Evolutionary conservation across 805 yeast genomes (phyloP).

Genomic region (Saccharomycopsis fermentans): DNA sequence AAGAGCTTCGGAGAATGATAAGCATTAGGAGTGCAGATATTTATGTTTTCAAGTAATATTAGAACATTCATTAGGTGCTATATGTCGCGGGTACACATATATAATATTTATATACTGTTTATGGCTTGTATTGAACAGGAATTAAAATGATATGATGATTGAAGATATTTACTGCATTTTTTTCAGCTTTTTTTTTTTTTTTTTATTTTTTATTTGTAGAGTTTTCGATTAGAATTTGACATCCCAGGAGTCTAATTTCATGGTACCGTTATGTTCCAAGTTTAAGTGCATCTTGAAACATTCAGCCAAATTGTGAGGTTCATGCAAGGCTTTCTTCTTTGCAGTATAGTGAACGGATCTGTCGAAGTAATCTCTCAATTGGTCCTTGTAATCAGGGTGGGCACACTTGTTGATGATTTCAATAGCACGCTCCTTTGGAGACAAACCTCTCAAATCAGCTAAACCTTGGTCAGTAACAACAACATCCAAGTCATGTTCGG

Average conservation of each 20-base stretch:
- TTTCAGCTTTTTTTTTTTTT: too few relatives aligned
- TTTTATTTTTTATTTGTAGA: not conserved
- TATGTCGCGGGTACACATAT: too few relatives aligned
- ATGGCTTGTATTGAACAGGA: too few relatives aligned
- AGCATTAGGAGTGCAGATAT: too few relatives aligned
- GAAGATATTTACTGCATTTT: not conserved
- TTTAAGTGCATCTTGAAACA: constrained; percentile 93
- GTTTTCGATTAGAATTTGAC: constrained; percentile 12
- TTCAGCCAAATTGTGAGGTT: constrained; percentile 84
- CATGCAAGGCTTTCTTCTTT: constrained; percentile 76
- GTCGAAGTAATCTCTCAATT: constrained; percentile 75
- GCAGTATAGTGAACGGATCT: constrained; percentile 68
- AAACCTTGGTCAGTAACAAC: constrained; percentile 94
- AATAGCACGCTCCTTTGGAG: constrained; percentile 90
- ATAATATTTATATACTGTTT: too few relatives aligned
- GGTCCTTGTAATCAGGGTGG: constrained; percentile 88
- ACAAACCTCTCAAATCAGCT: constrained; percentile 90
- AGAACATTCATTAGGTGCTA: too few relatives aligned
- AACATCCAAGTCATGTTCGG: constrained; percentile 94
- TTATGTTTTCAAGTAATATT: too few relatives aligned
- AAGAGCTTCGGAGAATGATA: too few relatives aligned
- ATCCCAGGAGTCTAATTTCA: constrained; percentile 84
- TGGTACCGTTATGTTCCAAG: constrained; percentile 87
- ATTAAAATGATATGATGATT: too few relatives aligned
- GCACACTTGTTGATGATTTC: constrained; percentile 82